Evolutionary conservation across 768 basidiomycete genomes (phyloP), one percentile per base, ranked within the genome.

Genomic region (Cystobasidium onofrii): DNA sequence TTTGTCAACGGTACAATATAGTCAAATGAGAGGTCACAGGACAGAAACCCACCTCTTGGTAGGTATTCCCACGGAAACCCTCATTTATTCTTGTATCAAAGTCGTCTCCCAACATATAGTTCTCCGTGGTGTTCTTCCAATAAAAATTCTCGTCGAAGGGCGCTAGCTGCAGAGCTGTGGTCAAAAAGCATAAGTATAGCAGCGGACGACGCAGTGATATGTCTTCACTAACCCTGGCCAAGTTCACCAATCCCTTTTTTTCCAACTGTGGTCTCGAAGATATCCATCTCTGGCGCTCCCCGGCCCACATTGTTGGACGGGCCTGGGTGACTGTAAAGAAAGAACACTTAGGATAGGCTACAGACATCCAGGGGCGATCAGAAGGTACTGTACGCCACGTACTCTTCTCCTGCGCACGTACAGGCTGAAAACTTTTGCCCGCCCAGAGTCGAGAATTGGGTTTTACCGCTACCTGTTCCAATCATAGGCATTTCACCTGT

Each of bases 381-480:
- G 6, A 6, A 39, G 15, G 39, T 39, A 6, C 7, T 6, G 7
- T 39, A 50, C 4, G 46, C 46, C 4, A 50, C 46, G 12, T 20
- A 50, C 46, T 50, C 46, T 33, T 86, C 85, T 18, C 87, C 88
- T 0, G 89, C 82, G 79, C 94, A 97, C 3, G 92, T 94, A 80
- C 94, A 97, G 1, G 91, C 71, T 75, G 91, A 91, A 12, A 91
- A 80, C 55, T 88, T 86, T 79, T 97, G 94, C 0, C 94, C 94
- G 1, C 92, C 92, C 15, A 90, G 86, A 77, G 83, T 88, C 61
- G 90, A 92, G 12, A 97, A 80, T 13, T 84, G 80, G 27, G 84
- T 20, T 50, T n/a, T 50, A 12, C 9, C 46, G 15, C 20, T 50
- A 50, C 46, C 46, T 17, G 12, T n/a, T n/a, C 46, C n/a, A 4